Evolutionary conservation across 2,329 filamentous ascomycete species (phyloP).

Genomic region (Xylaria arbuscula): DNA sequence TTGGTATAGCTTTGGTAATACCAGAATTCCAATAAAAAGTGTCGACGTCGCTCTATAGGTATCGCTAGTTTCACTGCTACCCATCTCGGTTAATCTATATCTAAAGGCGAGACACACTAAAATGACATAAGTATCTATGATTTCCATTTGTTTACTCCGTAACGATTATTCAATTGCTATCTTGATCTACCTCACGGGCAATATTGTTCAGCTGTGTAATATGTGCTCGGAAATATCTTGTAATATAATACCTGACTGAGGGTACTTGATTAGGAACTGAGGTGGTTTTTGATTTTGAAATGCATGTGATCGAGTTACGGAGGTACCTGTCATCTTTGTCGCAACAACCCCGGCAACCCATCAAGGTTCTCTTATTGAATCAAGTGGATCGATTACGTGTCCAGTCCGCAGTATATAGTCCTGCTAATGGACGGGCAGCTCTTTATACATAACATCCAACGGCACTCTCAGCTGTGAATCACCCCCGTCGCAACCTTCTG

Average conservation of each 20-base stretch:
- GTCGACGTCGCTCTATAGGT: no score
- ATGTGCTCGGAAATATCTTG: neutral
- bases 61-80: no score
- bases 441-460: neutral
- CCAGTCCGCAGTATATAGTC: slow-evolving; percentile 23
- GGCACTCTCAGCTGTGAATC: neutral
- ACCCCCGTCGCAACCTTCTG: neutral
- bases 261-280: neutral
- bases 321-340: slow-evolving; percentile 7
- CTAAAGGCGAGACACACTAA: no score
- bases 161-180: no score
- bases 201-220: no score
- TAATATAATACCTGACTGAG: neutral
- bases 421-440: neutral
- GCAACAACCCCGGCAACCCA: slow-evolving; percentile 9
- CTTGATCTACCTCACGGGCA: no score
- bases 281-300: neutral
- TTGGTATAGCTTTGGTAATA: neutral
- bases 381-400: slow-evolving; percentile 15
- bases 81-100: no score
- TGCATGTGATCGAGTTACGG: slow-evolving; percentile 13
- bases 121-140: no score
- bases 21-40: no score
- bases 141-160: no score
- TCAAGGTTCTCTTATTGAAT: slow-evolving; percentile 25